These are phyloP conservation scores for Aspergillus chevalieri DNA, from an alignment of 2,329 filamentous ascomycete genomes.

Conservation along the genomic window DNA sequence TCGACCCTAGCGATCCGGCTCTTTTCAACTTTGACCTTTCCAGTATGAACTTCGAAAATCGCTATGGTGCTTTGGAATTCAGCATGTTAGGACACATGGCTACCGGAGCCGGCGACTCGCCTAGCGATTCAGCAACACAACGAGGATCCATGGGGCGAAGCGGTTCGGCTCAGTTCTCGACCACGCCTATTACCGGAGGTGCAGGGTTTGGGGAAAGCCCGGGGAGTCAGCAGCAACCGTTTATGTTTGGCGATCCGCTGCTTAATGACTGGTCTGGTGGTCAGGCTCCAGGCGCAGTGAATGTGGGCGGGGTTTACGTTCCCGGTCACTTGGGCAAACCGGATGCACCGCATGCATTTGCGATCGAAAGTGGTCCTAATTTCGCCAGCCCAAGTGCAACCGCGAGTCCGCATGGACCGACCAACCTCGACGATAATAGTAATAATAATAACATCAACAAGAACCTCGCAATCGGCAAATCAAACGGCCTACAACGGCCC, in stretches of 20 bases:
- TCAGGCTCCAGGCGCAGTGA: constrained; percentile 27
- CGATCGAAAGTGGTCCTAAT: constrained; percentile 55
- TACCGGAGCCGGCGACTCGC: constrained; percentile 76
- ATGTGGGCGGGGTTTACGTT: constrained; percentile 29
- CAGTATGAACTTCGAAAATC: constrained; percentile 89
- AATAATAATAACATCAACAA: constrained; percentile 4
- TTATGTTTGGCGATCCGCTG: constrained; percentile 42
- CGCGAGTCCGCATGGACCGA: constrained; percentile 46
- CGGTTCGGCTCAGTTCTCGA: constrained; percentile 36
- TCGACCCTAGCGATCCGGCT: constrained; percentile 86
- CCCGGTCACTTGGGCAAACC: constrained; percentile 33
- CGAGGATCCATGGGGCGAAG: constrained; percentile 42
- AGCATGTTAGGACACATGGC: constrained; percentile 96
- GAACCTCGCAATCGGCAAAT: constrained; percentile 19
- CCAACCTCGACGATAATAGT: constrained; percentile 36
- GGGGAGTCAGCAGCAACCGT: constrained; percentile 37
- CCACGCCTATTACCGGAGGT: constrained; percentile 25
- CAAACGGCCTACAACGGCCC: constrained; percentile 28
- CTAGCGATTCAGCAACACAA: constrained; percentile 54
- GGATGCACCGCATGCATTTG: constrained; percentile 52
- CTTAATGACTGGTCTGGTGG: constrained; percentile 42
- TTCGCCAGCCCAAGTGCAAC: constrained; percentile 55
- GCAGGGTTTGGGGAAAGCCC: constrained; percentile 43
- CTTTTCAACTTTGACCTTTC: constrained; percentile 95
- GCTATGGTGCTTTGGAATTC: constrained; percentile 92